These are phyloP conservation scores for Paecilomyces fulvus DNA, from an alignment of 2,329 filamentous ascomycete species.

Conservation along the genomic window DNA sequence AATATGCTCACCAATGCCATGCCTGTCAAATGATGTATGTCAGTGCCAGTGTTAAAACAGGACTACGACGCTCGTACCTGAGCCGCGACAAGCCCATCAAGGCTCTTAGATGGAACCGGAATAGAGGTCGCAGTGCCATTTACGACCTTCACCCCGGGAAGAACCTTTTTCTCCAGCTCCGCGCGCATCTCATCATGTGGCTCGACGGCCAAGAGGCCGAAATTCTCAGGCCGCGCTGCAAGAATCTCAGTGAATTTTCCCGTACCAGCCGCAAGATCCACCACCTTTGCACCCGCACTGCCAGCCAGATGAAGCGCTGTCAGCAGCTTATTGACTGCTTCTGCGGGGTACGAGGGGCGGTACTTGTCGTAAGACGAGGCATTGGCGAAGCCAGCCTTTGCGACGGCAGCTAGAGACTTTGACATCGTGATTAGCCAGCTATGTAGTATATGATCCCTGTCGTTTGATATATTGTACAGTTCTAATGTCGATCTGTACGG, in stretches of 20 bases:
- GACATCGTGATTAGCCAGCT: neutral
- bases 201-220: constrained; percentile 54
- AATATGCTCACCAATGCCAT: constrained; percentile 44
- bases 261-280: constrained; percentile 61
- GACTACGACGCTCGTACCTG: constrained; percentile 45
- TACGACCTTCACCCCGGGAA: constrained; percentile 47
- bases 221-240: constrained; percentile 50
- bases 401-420: constrained; percentile 9
- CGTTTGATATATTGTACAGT: no score
- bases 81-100: constrained; percentile 58
- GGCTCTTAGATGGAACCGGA: constrained; percentile 48
- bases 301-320: constrained; percentile 44
- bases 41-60: neutral
- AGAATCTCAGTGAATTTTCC: constrained; percentile 63
- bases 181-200: constrained; percentile 59
- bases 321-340: constrained; percentile 53
- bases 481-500: no score
- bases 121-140: constrained; percentile 53
- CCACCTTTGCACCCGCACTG: constrained; percentile 40
- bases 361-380: constrained; percentile 58
- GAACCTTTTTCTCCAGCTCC: constrained; percentile 50
- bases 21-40: constrained; percentile 15
- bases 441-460: neutral
- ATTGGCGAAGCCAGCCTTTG: constrained; percentile 52
- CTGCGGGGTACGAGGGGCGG: constrained; percentile 57